Conservation (phyloP, 257 asterid species). For the Craterostigma plantagineum region DNA sequence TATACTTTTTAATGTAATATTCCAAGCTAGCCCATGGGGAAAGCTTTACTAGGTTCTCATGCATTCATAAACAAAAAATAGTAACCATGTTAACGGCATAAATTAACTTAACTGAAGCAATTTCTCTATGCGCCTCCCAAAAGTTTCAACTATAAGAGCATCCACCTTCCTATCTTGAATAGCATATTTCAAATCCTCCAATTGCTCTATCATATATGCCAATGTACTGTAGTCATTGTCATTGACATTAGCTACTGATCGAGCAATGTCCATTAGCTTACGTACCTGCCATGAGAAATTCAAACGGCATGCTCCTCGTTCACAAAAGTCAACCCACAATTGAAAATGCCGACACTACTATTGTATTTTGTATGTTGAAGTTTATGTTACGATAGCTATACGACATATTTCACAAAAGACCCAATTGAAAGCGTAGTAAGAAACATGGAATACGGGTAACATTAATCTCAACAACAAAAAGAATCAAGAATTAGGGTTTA, state of each 20-base stretch:
- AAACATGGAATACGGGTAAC: no score
- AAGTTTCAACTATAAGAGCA: constrained; percentile 95
- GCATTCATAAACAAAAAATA: background rate
- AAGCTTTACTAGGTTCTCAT: background rate
- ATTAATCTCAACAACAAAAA: no score
- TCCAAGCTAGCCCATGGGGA: no score
- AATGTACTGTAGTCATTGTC: constrained; percentile 51
- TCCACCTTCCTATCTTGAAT: constrained; percentile 91
- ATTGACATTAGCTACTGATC: constrained; percentile 58
- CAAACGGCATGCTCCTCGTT: constrained; percentile 2
- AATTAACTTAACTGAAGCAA: constrained; percentile 69
- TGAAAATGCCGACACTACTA: no score
- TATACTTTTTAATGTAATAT: no score
- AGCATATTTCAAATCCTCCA: constrained; percentile 76
- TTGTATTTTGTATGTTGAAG: no score
- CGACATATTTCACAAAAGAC: no score
- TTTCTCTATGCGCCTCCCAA: constrained; percentile 92
- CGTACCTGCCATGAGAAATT: constrained; percentile 43
- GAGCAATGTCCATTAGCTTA: constrained; percentile 64
- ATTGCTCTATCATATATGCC: constrained; percentile 59
- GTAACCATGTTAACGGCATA: background rate
- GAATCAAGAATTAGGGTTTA: no score
- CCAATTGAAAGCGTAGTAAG: no score
- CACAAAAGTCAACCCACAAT: no score
- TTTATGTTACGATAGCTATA: no score